phyloP scores from a whole-genome alignment of 208 protist species.

The Acanthamoeba healyi region DNA sequence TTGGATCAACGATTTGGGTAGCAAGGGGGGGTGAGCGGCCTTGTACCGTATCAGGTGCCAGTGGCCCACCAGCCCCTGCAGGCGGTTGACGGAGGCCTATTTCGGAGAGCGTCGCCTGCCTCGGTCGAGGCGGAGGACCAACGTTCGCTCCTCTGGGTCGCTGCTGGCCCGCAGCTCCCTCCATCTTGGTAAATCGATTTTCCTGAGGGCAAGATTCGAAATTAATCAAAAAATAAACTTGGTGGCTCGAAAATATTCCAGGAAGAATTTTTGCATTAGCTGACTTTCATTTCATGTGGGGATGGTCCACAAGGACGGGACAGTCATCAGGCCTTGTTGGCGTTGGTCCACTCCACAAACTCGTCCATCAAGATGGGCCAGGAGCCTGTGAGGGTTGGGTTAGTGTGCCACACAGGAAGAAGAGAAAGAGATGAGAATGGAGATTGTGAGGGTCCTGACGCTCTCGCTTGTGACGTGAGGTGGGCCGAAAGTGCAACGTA shows the following conservation, averaged over 20 bases:
- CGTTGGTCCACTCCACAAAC: slow-evolving; percentile 63
- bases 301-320: background rate
- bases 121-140: too few species aligned
- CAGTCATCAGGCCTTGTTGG: background rate
- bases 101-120: too few species aligned
- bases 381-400: background rate
- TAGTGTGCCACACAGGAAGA: background rate
- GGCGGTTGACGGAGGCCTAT: too few species aligned
- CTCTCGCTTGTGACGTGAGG: too few species aligned
- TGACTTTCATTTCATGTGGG: background rate
- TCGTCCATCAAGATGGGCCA: slow-evolving; percentile 60
- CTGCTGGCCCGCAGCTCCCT: background rate
- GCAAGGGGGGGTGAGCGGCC: background rate
- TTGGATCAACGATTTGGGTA: background rate
- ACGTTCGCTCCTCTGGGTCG: too few species aligned
- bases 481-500: background rate
- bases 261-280: background rate
- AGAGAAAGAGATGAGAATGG: background rate
- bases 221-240: too few species aligned
- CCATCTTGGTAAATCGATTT: too few species aligned
- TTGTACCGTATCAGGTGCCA: too few species aligned
- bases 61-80: too few species aligned
- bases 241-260: too few species aligned
- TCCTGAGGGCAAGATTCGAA: too few species aligned
- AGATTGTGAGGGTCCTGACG: background rate